Percentiles rank a stretch among this genome's conserved stretches.
These are phyloP conservation scores for Ophiostoma populinum DNA, from an alignment of 2,329 filamentous ascomycete genomes.

Conservation along the genomic window DNA sequence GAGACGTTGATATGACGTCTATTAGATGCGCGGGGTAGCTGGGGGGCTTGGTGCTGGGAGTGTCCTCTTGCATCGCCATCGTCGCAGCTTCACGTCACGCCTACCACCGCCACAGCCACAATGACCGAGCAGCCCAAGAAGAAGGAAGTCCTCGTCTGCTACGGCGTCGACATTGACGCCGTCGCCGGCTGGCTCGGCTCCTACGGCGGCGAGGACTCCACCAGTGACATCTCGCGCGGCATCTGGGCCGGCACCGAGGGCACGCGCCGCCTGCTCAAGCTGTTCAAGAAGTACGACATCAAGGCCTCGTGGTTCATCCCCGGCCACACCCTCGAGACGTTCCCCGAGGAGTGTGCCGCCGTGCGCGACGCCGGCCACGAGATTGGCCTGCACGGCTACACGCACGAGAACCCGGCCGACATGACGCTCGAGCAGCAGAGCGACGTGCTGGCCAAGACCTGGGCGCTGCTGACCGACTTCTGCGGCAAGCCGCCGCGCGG, in stretches of 20 bases:
- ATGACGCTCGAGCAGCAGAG: conserved; percentile 56
- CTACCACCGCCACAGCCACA: background rate
- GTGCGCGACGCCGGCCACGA: conserved; percentile 30
- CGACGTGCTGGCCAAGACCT: conserved; percentile 60
- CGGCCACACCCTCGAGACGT: conserved; percentile 30
- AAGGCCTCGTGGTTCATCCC: conserved; percentile 41
- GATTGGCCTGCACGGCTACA: conserved; percentile 27
- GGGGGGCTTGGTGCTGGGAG: too few species aligned
- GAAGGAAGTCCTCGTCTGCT: conserved; percentile 22
- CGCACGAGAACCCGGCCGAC: conserved; percentile 26
- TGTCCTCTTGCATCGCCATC: background rate
- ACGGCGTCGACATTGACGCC: conserved; percentile 61
- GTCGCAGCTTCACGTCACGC: too few species aligned
- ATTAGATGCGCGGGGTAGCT: too few species aligned
- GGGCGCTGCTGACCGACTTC: conserved; percentile 52
- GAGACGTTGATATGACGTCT: too few species aligned
- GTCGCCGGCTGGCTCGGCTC: conserved; percentile 61
- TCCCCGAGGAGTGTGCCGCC: conserved; percentile 26
- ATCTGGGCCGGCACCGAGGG: conserved; percentile 54
- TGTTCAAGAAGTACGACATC: conserved; percentile 57
- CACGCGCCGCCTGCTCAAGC: conserved; percentile 46
- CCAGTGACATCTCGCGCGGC: conserved; percentile 52
- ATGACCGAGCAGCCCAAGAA: background rate
- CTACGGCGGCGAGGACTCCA: conserved; percentile 56
- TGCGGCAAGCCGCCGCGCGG: conserved; percentile 55